Percentiles rank a stretch among this genome's conserved stretches.
Evolutionary conservation across 371 early-diverging fungal species (phyloP).

Genomic region (Actinomortierella ambigua): DNA sequence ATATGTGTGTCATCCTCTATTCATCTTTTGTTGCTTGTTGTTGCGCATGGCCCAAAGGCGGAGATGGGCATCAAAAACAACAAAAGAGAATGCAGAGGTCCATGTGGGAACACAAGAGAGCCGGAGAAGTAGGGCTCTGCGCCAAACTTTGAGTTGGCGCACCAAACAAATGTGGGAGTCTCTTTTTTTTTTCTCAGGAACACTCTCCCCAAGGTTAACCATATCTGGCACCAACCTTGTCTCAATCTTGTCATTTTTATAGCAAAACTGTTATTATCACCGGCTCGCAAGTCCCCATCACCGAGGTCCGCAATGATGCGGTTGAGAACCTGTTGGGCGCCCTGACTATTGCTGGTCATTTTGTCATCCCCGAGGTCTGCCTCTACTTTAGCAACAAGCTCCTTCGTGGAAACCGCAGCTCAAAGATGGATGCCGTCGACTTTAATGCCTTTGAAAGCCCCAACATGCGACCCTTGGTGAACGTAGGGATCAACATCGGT

Average conservation of each 20-base stretch:
- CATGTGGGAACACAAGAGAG: constrained; percentile 1
- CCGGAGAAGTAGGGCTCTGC: too few relatives aligned
- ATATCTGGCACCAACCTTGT: constrained; percentile 4
- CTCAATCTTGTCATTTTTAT: constrained; percentile 1
- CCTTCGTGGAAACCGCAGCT: constrained; percentile 94
- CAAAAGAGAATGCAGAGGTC: not conserved
- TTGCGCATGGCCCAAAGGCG: not conserved
- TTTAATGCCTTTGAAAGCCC: constrained; percentile 98
- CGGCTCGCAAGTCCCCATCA: constrained; percentile 94
- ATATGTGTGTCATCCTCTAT: not conserved
- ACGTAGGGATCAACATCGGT: constrained; percentile 94
- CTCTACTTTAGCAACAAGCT: constrained; percentile 95
- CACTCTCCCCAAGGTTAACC: not conserved
- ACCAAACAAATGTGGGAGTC: too few relatives aligned
- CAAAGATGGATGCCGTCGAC: constrained; percentile 92
- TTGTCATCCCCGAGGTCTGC: constrained; percentile 96
- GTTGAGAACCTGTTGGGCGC: constrained; percentile 95
- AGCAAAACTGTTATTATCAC: constrained; percentile 97
- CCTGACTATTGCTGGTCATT: constrained; percentile 92
- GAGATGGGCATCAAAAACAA: not conserved
- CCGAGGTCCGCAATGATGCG: constrained; percentile 97
- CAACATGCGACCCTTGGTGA: constrained; percentile 87
- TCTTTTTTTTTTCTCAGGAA: not conserved
- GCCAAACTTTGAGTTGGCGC: too few relatives aligned
- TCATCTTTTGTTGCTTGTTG: not conserved